Evolutionary conservation across 1,284 basidiomycete species (phyloP).

Genomic region (Sutorius eximius): DNA sequence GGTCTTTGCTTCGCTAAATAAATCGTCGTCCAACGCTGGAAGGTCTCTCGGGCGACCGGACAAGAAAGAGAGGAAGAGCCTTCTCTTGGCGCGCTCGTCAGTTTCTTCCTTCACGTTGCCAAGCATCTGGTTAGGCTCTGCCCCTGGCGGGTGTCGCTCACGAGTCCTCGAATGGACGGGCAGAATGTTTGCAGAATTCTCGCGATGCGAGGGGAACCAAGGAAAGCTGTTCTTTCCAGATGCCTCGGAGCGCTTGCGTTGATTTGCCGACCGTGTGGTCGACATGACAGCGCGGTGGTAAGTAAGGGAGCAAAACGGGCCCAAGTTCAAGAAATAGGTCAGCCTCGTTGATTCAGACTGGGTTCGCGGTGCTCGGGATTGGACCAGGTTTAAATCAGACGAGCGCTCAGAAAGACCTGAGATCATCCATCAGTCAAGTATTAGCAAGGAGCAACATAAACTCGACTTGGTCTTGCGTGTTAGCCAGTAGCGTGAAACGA

Average conservation of each 20-base stretch:
- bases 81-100: slow-evolving; percentile 5
- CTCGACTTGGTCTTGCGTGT: slow-evolving; percentile 1
- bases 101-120: slow-evolving; percentile 10
- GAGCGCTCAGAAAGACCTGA: slow-evolving; percentile 4
- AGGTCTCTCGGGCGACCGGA: slow-evolving; percentile 10
- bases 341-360: not conserved
- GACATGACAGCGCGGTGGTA: slow-evolving; percentile 10
- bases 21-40: slow-evolving; percentile 23
- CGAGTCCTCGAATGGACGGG: not conserved
- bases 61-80: slow-evolving; percentile 17
- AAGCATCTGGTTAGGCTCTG: not conserved
- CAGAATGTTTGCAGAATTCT: not conserved
- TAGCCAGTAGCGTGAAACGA: slow-evolving; percentile 1
- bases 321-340: not conserved
- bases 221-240: slow-evolving; percentile 1
- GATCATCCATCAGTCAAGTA: not conserved
- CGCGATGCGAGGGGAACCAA: not conserved
- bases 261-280: slow-evolving; percentile 6
- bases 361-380: not conserved
- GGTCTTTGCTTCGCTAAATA: slow-evolving; percentile 30
- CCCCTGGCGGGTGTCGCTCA: not conserved
- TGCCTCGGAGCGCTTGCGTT: slow-evolving; percentile 4
- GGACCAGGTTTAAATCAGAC: slow-evolving; percentile 18
- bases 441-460: not conserved
- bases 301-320: not conserved